phyloP scores from a whole-genome alignment of 2,329 filamentous ascomycete genomes.

The Aspergillus piperis region DNA sequence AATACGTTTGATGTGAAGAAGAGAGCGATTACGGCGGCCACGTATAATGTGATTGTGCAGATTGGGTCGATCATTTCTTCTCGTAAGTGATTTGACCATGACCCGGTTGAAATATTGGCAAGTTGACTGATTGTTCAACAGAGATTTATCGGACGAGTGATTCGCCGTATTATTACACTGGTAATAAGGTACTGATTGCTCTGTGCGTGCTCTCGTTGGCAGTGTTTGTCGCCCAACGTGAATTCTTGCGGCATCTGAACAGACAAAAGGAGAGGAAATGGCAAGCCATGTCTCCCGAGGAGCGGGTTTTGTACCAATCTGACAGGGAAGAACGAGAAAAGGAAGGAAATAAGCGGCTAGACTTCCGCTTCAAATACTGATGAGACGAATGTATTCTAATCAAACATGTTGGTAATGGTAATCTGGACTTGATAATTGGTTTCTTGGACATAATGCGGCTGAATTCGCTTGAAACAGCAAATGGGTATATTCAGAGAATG shows the following conservation, averaged over 20 bases:
- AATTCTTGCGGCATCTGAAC: conserved; percentile 50
- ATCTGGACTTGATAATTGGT: background rate
- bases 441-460: background rate
- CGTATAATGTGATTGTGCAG: conserved; percentile 41
- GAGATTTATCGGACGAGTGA: conserved; percentile 56
- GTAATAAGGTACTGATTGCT: conserved; percentile 56
- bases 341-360: conserved; percentile 54
- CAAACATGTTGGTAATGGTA: background rate
- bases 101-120: no score
- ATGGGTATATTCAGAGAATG: background rate
- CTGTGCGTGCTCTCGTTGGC: conserved; percentile 52
- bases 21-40: conserved; percentile 30
- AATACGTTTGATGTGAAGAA: conserved; percentile 35
- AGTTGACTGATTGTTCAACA: background rate
- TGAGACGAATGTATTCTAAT: background rate
- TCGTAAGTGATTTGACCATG: conserved; percentile 19
- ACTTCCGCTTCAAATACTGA: conserved; percentile 55
- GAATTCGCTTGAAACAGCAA: background rate
- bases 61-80: conserved; percentile 32
- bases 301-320: conserved; percentile 50
- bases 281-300: conserved; percentile 48
- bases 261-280: conserved; percentile 52
- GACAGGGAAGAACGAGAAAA: conserved; percentile 47
- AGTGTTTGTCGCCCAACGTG: conserved; percentile 51
- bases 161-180: conserved; percentile 55